Conservation (phyloP, 345 rosid genomes). For the Pistacia atlantica region DNA sequence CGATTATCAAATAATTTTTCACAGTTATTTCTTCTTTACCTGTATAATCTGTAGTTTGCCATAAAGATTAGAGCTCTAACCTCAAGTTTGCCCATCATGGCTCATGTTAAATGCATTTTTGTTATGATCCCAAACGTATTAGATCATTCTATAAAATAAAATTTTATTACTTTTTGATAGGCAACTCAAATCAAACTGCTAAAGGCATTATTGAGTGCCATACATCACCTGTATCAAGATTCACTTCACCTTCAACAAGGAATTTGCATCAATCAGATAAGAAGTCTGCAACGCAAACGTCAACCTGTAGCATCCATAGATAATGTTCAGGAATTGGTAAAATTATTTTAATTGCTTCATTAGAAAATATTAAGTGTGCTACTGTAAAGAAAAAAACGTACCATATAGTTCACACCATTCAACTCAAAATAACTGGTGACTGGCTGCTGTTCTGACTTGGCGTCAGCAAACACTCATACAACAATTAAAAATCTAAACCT, state of each 20-base stretch:
- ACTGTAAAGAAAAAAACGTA: not conserved
- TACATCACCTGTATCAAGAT: not conserved
- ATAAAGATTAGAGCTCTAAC: no score
- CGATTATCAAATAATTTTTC: no score
- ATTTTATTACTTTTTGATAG: no score
- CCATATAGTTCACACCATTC: not conserved
- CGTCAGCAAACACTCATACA: not conserved
- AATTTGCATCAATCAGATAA: not conserved
- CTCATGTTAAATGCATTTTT: no score
- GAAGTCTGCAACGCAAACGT: not conserved
- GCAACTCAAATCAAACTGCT: not conserved
- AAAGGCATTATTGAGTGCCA: not conserved
- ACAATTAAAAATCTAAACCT: conserved; percentile 10
- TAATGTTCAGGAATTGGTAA: not conserved
- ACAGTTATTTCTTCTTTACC: no score
- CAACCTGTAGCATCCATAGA: not conserved
- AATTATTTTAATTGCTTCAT: not conserved
- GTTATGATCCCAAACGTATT: no score
- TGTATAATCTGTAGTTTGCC: no score
- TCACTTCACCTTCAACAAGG: conserved; percentile 7
- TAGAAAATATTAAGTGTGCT: not conserved
- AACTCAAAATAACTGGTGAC: not conserved
- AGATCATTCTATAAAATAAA: no score
- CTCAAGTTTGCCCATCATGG: no score
- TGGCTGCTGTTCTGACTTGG: not conserved